Evolutionary conservation across 176 grass and related monocot species (phyloP).

Genomic region (Bonia amplexicaulis): DNA sequence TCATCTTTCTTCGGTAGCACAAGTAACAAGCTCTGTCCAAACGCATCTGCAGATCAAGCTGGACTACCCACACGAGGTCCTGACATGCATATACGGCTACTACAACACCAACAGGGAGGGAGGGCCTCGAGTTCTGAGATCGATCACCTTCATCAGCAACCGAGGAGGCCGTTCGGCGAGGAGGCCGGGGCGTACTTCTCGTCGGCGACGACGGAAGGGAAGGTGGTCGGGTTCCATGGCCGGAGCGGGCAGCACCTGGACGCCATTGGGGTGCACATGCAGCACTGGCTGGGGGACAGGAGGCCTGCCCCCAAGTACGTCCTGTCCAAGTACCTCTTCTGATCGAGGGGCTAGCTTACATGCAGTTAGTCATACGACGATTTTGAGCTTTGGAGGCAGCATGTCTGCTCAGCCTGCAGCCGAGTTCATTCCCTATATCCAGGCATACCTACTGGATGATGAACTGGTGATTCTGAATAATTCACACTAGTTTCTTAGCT

Average conservation of each 20-base stretch:
- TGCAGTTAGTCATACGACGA: neutral
- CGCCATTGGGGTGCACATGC: constrained; percentile 93
- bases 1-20: neutral
- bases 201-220: constrained; percentile 64
- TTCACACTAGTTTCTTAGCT: neutral
- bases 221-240: constrained; percentile 88
- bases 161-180: constrained; percentile 58
- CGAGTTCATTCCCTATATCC: neutral
- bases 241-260: constrained; percentile 71
- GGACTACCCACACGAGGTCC: constrained; percentile 73
- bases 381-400: too few relatives aligned
- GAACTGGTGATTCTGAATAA: neutral
- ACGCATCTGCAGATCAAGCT: constrained; percentile 60
- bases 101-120: constrained; percentile 48
- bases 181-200: constrained; percentile 69
- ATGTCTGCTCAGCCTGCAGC: neutral
- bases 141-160: constrained; percentile 65
- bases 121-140: constrained; percentile 52
- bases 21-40: neutral
- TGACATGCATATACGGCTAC: constrained; percentile 79
- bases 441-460: neutral
- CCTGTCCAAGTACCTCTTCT: constrained; percentile 81
- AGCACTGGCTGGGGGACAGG: constrained; percentile 77
- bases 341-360: neutral
- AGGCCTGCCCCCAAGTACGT: constrained; percentile 45